Evolutionary conservation across 169 alveolate species (phyloP).

Genomic region (Plasmodium gonderi): DNA sequence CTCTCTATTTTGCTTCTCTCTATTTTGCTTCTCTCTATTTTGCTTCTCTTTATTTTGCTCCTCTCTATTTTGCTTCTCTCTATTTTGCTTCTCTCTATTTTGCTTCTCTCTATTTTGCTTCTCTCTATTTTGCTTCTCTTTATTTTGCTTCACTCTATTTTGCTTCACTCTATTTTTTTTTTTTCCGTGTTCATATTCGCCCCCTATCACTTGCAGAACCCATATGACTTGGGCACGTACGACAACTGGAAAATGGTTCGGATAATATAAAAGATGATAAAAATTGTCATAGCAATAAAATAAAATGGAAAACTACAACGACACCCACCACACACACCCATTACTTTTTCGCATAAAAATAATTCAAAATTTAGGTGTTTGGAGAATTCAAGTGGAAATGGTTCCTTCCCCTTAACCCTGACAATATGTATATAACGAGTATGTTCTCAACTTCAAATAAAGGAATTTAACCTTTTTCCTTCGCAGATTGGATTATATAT

Average conservation of each 20-base stretch:
- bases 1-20: too few species aligned
- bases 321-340: not conserved
- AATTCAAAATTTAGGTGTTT: slow-evolving; percentile 25
- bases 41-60: too few species aligned
- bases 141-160: too few species aligned
- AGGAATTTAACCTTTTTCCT: not conserved
- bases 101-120: too few species aligned
- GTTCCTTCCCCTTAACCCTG: slow-evolving; percentile 56
- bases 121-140: too few species aligned
- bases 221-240: slow-evolving; percentile 54
- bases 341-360: not conserved
- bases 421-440: slow-evolving; percentile 20
- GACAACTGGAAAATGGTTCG: slow-evolving; percentile 57
- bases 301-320: not conserved
- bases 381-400: slow-evolving; percentile 64
- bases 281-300: not conserved
- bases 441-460: not conserved
- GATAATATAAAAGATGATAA: not conserved
- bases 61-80: too few species aligned
- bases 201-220: slow-evolving; percentile 5
- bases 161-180: too few species aligned
- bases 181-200: not conserved
- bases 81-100: too few species aligned
- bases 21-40: too few species aligned
- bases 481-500: not conserved